These are phyloP conservation scores for Beauveria sp. DNA, from an alignment of 2,329 filamentous ascomycete genomes.

Conservation along the genomic window DNA sequence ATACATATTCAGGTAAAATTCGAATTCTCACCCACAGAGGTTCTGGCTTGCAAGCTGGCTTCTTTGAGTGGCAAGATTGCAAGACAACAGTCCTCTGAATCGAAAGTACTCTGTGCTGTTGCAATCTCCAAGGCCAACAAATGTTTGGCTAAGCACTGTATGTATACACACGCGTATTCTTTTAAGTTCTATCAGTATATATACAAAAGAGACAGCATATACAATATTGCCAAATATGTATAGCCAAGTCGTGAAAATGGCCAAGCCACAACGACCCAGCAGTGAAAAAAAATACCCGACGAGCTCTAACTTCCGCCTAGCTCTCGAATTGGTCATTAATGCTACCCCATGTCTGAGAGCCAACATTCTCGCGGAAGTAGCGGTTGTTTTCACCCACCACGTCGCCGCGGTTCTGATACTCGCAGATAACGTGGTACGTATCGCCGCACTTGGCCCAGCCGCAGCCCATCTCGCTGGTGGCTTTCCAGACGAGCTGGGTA, in stretches of 20 bases:
- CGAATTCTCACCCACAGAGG: too few species aligned
- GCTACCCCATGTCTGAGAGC: slow-evolving; percentile 1
- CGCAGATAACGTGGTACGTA: slow-evolving; percentile 13
- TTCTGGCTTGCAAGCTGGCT: too few species aligned
- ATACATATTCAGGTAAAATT: too few species aligned
- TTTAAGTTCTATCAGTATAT: not conserved
- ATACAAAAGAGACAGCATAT: not conserved
- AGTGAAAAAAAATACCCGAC: not conserved
- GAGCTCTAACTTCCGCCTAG: not conserved
- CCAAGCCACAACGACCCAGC: not conserved
- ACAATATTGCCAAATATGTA: not conserved
- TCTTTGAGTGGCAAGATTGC: too few species aligned
- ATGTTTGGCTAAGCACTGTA: too few species aligned
- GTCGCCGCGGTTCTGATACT: slow-evolving; percentile 13
- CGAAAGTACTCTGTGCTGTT: too few species aligned
- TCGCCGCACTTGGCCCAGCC: slow-evolving; percentile 11
- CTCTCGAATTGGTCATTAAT: not conserved
- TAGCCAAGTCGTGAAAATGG: not conserved
- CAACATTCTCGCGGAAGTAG: slow-evolving; percentile 12
- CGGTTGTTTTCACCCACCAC: not conserved
- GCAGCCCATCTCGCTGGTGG: slow-evolving; percentile 21
- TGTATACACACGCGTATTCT: too few species aligned
- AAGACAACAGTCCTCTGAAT: too few species aligned
- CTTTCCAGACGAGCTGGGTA: slow-evolving; percentile 26
- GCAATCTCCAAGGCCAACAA: too few species aligned